Evolutionary conservation across 179 eudicot species (phyloP), one percentile per base, ranked within the genome.

Genomic region (Nepenthes alata): DNA sequence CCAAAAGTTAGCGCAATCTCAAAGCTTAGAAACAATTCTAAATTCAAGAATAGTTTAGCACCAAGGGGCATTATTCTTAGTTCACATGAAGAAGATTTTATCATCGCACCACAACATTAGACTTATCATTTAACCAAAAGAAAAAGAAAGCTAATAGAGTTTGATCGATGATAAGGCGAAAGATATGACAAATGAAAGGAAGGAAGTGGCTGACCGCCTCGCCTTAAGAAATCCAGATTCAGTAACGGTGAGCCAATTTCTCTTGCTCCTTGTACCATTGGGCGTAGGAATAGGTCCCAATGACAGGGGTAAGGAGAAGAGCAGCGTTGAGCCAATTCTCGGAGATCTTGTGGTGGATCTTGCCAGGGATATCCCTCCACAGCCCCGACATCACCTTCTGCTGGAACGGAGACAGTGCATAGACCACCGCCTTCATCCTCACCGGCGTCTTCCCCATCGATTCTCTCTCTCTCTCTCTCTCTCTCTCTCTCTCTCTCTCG

Each of bases 301-400:
- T 72, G 44, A 93, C 75, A 10, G 98, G 98, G 8, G 54, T 53
- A 41, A 89, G 65, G 57, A 89, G 74, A 54, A 93, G 95, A 2
- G 90, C 60, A 47, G 93, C 81, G 69, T 64, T 79, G 61, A 93
- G 16, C 95, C 93, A 89, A 62, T 85, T 89, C 38, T 89, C 98
- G 50, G 93, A 45, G 67, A 87, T 71, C 74, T 89, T 93, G 79
- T 93, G 96, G 48, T 71, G 72, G 66, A 89, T 71, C 71, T 93
- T 93, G 1, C 64, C 76, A 0, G 93, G 77, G 1, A 89, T 66
- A 73, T 89, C 88, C 57, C 83, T 93, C 96, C 95, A 89, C 39
- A 89, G 84, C 9, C 98, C 96, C 0, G 91, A 78, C 95, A 91
- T 91, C 68, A 83, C 82, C 75, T 91, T 84, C 83, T 93, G 98